Percentiles rank a stretch among this genome's conserved stretches.
Evolutionary conservation across 768 basidiomycete species (phyloP).

Genomic region (Xanthoconium stramineum): DNA sequence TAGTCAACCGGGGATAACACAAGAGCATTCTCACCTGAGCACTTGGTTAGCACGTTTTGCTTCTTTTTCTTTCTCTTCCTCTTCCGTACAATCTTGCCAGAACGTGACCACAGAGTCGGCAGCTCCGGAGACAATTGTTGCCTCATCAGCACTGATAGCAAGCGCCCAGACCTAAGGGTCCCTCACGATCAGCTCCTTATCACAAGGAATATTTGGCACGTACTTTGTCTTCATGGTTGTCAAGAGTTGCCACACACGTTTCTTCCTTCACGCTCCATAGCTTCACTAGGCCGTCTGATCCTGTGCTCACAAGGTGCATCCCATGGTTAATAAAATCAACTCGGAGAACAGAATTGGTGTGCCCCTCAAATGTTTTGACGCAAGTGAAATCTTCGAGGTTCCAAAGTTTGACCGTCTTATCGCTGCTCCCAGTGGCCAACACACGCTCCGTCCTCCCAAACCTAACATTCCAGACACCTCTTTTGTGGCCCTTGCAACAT

Average conservation of each 20-base stretch:
- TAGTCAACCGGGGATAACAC: conserved; percentile 3
- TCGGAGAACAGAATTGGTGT: conserved; percentile 92
- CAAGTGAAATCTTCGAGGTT: conserved; percentile 91
- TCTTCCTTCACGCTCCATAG: conserved; percentile 91
- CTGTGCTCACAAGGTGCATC: conserved; percentile 83
- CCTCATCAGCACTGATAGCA: conserved; percentile 76
- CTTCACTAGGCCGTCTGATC: conserved; percentile 94
- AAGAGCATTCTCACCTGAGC: conserved; percentile 59
- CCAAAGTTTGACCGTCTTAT: conserved; percentile 94
- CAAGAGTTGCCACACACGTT: conserved; percentile 82
- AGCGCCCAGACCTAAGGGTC: conserved; percentile 90
- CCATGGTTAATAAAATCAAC: conserved; percentile 87
- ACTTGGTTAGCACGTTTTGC: conserved; percentile 68
- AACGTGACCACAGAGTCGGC: conserved; percentile 96
- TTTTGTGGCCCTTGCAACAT: conserved; percentile 92
- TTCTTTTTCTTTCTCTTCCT: conserved; percentile 73
- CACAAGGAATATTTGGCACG: conserved; percentile 16
- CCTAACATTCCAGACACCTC: conserved; percentile 93
- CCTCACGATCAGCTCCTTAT: not conserved
- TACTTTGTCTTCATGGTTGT: conserved; percentile 98
- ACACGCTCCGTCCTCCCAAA: conserved; percentile 83
- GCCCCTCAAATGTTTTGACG: conserved; percentile 95
- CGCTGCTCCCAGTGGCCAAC: conserved; percentile 91
- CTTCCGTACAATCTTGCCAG: conserved; percentile 93
- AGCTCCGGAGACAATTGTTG: conserved; percentile 85